These are phyloP conservation scores for Tulasnella sp. DNA, from an alignment of 768 basidiomycete species.

Conservation along the genomic window DNA sequence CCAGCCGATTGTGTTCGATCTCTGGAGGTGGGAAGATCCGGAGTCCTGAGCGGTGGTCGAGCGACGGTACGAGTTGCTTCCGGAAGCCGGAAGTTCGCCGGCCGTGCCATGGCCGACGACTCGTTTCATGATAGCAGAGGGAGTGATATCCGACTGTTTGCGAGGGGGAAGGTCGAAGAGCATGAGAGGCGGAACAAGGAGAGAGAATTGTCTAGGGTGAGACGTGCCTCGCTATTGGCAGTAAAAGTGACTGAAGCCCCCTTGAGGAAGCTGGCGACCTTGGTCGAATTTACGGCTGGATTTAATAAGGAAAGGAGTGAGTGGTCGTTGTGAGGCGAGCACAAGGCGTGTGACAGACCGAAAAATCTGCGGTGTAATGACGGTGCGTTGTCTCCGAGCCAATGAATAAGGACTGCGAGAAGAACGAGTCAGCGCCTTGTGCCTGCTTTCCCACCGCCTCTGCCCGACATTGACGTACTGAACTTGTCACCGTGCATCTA, in stretches of 20 bases:
- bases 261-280: conserved; percentile 7
- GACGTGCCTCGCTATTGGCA: neutral
- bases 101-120: conserved; percentile 22
- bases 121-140: conserved; percentile 30
- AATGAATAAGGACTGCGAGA: conserved; percentile 33
- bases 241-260: conserved; percentile 9
- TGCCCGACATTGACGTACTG: too few species aligned
- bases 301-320: conserved; percentile 18
- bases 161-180: conserved; percentile 26
- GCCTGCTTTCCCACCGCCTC: neutral
- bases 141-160: conserved; percentile 30
- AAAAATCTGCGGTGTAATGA: conserved; percentile 4
- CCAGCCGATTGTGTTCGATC: too few species aligned
- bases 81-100: conserved; percentile 1
- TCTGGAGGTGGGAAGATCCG: too few species aligned
- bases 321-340: too few species aligned
- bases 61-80: too few species aligned
- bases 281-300: conserved; percentile 33
- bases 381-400: conserved; percentile 36
- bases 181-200: neutral
- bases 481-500: conserved; percentile 12
- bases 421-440: conserved; percentile 18
- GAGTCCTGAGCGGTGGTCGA: too few species aligned
- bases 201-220: conserved; percentile 17
- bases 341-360: neutral